Base-by-base conservation (phyloP, 805 yeast species). In the Kuraishia capsulata region DNA sequence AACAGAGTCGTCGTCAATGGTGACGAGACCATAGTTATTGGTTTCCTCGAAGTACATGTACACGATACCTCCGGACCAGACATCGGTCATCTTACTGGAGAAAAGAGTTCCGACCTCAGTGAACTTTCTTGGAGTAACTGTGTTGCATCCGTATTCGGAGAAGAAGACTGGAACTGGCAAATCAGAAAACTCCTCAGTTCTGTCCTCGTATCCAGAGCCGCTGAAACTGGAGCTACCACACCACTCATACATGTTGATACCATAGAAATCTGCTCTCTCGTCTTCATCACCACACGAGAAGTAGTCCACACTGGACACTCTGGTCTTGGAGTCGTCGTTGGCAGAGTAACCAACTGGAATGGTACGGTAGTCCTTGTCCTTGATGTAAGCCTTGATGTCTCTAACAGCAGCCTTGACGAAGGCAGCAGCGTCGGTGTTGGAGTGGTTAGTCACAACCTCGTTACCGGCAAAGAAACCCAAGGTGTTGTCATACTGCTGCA, bases 161-260 rank as follows among this genome's bases (percentile, higher is more conserved):
- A 83, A 82, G 69, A 83, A 82, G 37, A 72, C 64, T 38, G 90
- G 94, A 37, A 83, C 66, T 32, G 84, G 73, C 57, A 81, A 61
- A 63, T 81, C 75, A 31, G 67, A 42, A 56, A 81, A 81, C 42
- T 78, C 79, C 21, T 65, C 59, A 36, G 89, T 81, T 66, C 82
- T 73, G 45, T 61, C 71, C 46, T 65, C 53, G 62, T 78, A 83
- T 55, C 92, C 92, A 41, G 89, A 81, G 5, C 57, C 44, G 24
- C 54, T 39, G 66, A 67, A 82, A 38, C 73, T 56, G 16, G 85
- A 75, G 16, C 53, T 33, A 52, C 90, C 90, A 70, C 92, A 82
- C 92, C 92, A 83, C 66, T 81, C 87, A 67, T 83, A 83, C 87
- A 81, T 81, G 73, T 83, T 83, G 58, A 82, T 78, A 71, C 92